A percentile compares a stretch with the other conserved stretches of the same genome.
Conservation (phyloP, 2,329 filamentous ascomycete species). For the Alternaria sp. region DNA sequence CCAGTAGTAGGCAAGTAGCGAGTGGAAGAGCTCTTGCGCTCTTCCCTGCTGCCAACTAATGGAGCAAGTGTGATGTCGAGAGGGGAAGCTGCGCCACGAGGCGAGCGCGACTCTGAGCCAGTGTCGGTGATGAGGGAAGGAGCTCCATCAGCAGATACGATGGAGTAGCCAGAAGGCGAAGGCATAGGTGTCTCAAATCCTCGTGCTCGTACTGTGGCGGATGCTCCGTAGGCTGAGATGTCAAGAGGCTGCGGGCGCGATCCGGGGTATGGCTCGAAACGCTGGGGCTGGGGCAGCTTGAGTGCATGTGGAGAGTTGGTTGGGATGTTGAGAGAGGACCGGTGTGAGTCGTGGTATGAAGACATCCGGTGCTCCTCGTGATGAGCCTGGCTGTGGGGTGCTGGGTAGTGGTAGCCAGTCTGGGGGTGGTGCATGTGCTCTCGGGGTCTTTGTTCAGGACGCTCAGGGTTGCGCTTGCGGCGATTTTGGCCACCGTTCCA, state of each 20-base stretch:
- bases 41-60: conserved; percentile 43
- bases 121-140: conserved; percentile 75
- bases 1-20: conserved; percentile 47
- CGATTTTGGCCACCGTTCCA: conserved; percentile 95
- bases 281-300: conserved; percentile 43
- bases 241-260: conserved; percentile 44
- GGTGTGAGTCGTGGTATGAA: conserved; percentile 39
- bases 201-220: conserved; percentile 32
- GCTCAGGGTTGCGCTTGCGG: conserved; percentile 57
- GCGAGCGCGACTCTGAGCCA: conserved; percentile 56
- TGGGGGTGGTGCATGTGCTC: conserved; percentile 43
- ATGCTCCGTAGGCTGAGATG: conserved; percentile 31
- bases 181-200: conserved; percentile 64
- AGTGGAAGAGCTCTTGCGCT: conserved; percentile 47
- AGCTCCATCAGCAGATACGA: conserved; percentile 67
- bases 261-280: conserved; percentile 40
- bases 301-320: conserved; percentile 37
- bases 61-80: conserved; percentile 53
- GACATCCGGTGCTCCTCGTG: conserved; percentile 35
- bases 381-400: conserved; percentile 28
- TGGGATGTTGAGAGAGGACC: conserved; percentile 35
- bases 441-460: conserved; percentile 33
- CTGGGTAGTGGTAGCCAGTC: conserved; percentile 37
- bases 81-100: conserved; percentile 53
- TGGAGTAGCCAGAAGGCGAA: conserved; percentile 68